phyloP scores from a whole-genome alignment of 768 basidiomycete genomes.

The Lentinula sp. region DNA sequence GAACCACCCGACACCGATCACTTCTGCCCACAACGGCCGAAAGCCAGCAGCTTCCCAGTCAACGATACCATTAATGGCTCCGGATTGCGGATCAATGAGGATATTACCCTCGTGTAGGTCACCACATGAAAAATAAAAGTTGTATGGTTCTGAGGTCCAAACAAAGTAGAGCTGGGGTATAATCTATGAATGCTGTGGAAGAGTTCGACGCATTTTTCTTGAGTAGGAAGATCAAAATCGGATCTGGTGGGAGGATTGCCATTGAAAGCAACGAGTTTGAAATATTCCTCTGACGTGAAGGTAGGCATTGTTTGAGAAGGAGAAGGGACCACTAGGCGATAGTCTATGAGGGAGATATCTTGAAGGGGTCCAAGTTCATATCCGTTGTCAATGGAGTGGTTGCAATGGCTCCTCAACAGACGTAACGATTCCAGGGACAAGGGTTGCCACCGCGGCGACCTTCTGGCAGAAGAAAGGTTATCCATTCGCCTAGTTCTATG shows the following conservation, averaged over 20 bases:
- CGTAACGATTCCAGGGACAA: not conserved
- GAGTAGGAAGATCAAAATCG: not conserved
- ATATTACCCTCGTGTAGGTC: constrained; percentile 13
- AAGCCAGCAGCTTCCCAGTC: no score
- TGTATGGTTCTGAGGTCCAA: not conserved
- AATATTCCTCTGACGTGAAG: no score
- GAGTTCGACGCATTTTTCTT: no score
- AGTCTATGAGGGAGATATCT: not conserved
- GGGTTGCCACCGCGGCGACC: not conserved
- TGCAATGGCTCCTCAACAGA: not conserved
- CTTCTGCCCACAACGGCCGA: no score
- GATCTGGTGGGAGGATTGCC: not conserved
- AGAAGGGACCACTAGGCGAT: not conserved
- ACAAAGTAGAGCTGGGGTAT: not conserved
- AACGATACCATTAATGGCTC: not conserved
- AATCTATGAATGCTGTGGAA: not conserved
- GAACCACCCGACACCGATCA: no score
- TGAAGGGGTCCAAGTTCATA: not conserved
- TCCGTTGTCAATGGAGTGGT: not conserved
- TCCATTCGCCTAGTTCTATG: not conserved
- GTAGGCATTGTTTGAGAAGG: not conserved
- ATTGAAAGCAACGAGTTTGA: no score
- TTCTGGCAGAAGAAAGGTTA: not conserved
- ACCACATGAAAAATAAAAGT: not conserved
- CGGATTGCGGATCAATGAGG: constrained; percentile 13